phyloP scores from a whole-genome alignment of 192 early-diverging fungal species.

The Coemansia sp. region DNA sequence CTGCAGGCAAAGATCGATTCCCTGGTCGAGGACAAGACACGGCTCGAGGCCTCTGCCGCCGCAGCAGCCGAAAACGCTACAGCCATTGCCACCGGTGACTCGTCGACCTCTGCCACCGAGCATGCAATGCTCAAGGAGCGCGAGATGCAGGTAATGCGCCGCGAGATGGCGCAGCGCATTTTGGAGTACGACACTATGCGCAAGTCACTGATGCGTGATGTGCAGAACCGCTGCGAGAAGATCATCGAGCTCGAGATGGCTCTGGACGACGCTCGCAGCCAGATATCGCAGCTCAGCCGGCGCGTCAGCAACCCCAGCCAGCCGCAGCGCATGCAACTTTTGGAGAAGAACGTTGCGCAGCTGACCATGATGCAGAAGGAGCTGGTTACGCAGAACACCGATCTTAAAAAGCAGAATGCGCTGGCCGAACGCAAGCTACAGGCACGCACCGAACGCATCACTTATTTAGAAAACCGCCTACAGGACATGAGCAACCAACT shows the following conservation, averaged over 20 bases:
- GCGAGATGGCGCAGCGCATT: conserved; percentile 66
- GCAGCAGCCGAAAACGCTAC: not conserved
- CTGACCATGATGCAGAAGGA: conserved; percentile 93
- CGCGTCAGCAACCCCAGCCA: conserved; percentile 82
- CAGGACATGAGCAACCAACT: conserved; percentile 74
- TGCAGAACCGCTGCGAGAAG: conserved; percentile 97
- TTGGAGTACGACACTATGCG: conserved; percentile 97
- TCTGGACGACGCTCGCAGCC: conserved; percentile 93
- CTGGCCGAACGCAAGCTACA: conserved; percentile 88
- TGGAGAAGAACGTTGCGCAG: conserved; percentile 97
- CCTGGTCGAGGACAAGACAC: conserved; percentile 31
- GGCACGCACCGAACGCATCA: conserved; percentile 92
- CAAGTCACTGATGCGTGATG: conserved; percentile 96
- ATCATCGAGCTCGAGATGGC: conserved; percentile 97
- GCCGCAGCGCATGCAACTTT: conserved; percentile 96
- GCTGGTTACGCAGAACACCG: conserved; percentile 94
- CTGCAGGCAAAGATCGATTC: conserved; percentile 35
- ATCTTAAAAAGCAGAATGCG: conserved; percentile 91
- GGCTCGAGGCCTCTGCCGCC: conserved; percentile 1
- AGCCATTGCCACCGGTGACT: conserved; percentile 19
- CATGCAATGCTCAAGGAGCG: conserved; percentile 56
- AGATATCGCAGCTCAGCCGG: conserved; percentile 84
- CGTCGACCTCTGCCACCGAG: conserved; percentile 40
- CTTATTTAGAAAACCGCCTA: conserved; percentile 80
- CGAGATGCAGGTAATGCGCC: conserved; percentile 55